Percentiles rank a stretch among this genome's conserved stretches.
phyloP scores from a whole-genome alignment of 2,329 filamentous ascomycete genomes.

The Chrysoporthe austroafricana region DNA sequence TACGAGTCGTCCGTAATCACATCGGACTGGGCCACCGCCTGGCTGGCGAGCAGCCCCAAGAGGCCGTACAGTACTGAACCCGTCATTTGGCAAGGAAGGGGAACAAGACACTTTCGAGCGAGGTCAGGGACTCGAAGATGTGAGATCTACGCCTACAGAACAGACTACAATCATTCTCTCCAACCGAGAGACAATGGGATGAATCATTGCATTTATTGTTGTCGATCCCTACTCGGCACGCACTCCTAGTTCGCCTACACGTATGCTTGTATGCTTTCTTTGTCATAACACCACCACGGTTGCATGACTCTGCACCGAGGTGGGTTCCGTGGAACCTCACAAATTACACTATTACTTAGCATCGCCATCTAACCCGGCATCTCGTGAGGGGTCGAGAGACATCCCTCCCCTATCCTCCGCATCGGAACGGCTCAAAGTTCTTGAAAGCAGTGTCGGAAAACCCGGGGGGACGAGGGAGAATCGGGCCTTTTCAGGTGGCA shows the following conservation, averaged over 20 bases:
- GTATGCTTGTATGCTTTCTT: not conserved
- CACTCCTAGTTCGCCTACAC: not conserved
- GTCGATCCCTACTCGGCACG: not conserved
- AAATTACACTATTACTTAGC: not conserved
- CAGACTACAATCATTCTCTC: not conserved
- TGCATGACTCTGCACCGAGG: slow-evolving; percentile 8
- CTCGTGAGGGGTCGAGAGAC: slow-evolving; percentile 13
- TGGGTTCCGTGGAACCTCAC: not conserved
- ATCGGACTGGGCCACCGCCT: slow-evolving; percentile 20
- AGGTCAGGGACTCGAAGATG: not conserved
- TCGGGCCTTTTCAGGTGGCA: slow-evolving; percentile 25
- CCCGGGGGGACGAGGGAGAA: slow-evolving; percentile 1
- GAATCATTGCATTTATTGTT: not conserved
- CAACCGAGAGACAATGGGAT: not conserved
- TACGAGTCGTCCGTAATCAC: slow-evolving; percentile 26
- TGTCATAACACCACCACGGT: slow-evolving; percentile 5
- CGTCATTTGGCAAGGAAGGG: slow-evolving; percentile 6
- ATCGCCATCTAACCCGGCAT: not conserved
- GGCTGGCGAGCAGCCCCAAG: slow-evolving; percentile 22
- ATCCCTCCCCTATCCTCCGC: not conserved
- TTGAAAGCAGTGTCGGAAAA: not conserved
- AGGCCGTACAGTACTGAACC: slow-evolving; percentile 17
- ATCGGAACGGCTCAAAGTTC: not conserved
- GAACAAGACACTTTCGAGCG: slow-evolving; percentile 1
- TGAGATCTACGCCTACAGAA: not conserved